Evolutionary conservation across 352 stramenopile genomes (phyloP), one percentile per base, ranked within the genome.

Genomic region (Phytopythium chamaehyphon): DNA sequence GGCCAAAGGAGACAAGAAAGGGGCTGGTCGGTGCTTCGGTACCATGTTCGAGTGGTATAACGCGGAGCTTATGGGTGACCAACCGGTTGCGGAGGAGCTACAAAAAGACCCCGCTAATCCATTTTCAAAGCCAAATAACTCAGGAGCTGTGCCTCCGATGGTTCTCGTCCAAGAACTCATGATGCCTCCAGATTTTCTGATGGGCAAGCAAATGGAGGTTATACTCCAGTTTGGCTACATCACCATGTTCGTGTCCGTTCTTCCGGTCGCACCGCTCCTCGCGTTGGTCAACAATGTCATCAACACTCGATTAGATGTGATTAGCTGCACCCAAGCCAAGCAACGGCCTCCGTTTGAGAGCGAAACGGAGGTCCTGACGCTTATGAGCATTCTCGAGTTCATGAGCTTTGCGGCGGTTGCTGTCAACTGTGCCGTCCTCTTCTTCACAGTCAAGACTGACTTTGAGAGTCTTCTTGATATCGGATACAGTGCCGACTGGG

Each of bases 141-240:
- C 16, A 47, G 26, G 11, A 10, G 9, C 37, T 1, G 62, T 73
- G n/a, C 78, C 81, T 19, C 59, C 63, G 2, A 66, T 69, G 24
- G 68, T 92, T 26, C 54, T 83, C 15, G 49, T 89, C 40, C 81
- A 91, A 44, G 73, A 89, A 40, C 64, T 88, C 40, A 89, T 91
- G 81, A 61, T 82, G 45, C 69, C 76, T 11, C 75, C 72, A 16
- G 71, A 87, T 46, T 83, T 88, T 21, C 49, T 92, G 33, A 67
- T 92, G 69, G 68, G 64, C 50, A 92, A 92, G 55, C 78, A 92
- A 36, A 88, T 89, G 71, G 81, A 92, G 51, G 55, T 83, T 11
- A 66, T 92, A 38, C 59, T 92, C n/a, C 78, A 88, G 81, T 97
- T 98, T 58, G 91, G 92, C 40, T 98, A 98, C 64, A 81, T 98